These are phyloP conservation scores for Sporothrix sp. DNA, from an alignment of 2,329 filamentous ascomycete species.

Conservation along the genomic window DNA sequence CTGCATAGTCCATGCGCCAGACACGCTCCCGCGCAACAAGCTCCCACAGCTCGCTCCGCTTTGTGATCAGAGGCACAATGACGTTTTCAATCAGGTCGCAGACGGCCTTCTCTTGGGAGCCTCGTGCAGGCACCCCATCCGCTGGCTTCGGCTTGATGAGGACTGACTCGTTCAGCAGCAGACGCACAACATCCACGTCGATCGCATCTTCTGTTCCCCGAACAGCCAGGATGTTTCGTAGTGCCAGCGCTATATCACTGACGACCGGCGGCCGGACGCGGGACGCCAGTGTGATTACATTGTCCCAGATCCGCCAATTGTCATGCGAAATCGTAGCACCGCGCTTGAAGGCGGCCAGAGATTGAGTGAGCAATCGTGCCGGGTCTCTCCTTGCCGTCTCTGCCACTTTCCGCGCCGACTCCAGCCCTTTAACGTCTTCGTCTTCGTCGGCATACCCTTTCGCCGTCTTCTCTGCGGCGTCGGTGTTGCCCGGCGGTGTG, in stretches of 20 bases:
- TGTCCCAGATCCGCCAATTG: slow-evolving; percentile 93
- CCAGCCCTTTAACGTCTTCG: slow-evolving; percentile 16
- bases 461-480: no score
- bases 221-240: slow-evolving; percentile 66
- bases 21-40: slow-evolving; percentile 61
- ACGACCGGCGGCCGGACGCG: slow-evolving; percentile 67
- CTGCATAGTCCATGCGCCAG: slow-evolving; percentile 60
- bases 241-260: slow-evolving; percentile 63
- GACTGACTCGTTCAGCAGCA: slow-evolving; percentile 63
- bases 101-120: slow-evolving; percentile 52
- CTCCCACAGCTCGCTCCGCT: slow-evolving; percentile 65
- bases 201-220: slow-evolving; percentile 69
- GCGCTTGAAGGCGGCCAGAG: slow-evolving; percentile 76
- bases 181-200: slow-evolving; percentile 61
- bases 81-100: slow-evolving; percentile 63
- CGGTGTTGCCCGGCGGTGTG: slow-evolving; percentile 18
- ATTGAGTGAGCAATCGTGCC: slow-evolving; percentile 57
- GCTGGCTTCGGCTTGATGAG: slow-evolving; percentile 27
- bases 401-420: slow-evolving; percentile 17
- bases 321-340: slow-evolving; percentile 75
- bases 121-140: slow-evolving; percentile 40
- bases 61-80: slow-evolving; percentile 76
- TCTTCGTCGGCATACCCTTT: slow-evolving; percentile 17
- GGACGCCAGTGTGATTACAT: slow-evolving; percentile 78
- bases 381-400: slow-evolving; percentile 36